Evolutionary conservation across 495 filamentous ascomycete species (phyloP).

Genomic region (Talaromyces wortmannii): DNA sequence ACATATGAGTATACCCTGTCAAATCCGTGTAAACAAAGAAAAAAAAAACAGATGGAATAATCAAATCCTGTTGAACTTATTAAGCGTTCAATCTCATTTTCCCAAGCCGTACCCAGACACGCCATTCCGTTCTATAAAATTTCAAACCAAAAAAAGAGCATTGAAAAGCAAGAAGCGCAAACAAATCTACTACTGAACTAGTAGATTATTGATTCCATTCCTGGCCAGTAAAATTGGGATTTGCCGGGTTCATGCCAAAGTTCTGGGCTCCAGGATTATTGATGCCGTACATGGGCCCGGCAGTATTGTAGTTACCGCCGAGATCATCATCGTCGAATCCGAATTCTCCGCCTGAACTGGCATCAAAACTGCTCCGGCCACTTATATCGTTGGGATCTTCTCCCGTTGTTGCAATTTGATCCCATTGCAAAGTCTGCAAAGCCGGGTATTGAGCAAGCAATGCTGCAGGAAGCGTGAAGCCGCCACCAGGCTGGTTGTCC

Average conservation of each 20-base stretch:
- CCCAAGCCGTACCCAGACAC: background rate
- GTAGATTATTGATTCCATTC: constrained; percentile 20
- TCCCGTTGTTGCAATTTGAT: constrained; percentile 39
- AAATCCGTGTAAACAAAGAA: background rate
- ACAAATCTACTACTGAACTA: background rate
- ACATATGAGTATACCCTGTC: too few relatives aligned
- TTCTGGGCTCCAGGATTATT: constrained; percentile 12
- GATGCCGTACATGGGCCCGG: constrained; percentile 2
- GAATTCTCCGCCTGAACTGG: constrained; percentile 60
- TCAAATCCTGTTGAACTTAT: background rate
- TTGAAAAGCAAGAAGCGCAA: constrained; percentile 3
- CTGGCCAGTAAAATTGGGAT: constrained; percentile 21
- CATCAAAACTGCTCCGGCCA: constrained; percentile 83
- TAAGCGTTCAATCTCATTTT: background rate
- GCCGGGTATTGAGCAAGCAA: constrained; percentile 88
- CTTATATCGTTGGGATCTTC: constrained; percentile 69
- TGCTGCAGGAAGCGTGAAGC: constrained; percentile 75
- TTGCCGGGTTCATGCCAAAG: constrained; percentile 24
- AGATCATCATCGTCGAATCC: constrained; percentile 46
- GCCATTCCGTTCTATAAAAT: constrained; percentile 3
- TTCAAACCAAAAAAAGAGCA: background rate
- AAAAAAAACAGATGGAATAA: constrained; percentile 4
- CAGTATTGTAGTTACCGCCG: constrained; percentile 19
- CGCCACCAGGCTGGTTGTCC: constrained; percentile 32
- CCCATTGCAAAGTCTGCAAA: constrained; percentile 77